Evolutionary conservation across 805 yeast species (phyloP).

Genomic region (Candida nemodendra): DNA sequence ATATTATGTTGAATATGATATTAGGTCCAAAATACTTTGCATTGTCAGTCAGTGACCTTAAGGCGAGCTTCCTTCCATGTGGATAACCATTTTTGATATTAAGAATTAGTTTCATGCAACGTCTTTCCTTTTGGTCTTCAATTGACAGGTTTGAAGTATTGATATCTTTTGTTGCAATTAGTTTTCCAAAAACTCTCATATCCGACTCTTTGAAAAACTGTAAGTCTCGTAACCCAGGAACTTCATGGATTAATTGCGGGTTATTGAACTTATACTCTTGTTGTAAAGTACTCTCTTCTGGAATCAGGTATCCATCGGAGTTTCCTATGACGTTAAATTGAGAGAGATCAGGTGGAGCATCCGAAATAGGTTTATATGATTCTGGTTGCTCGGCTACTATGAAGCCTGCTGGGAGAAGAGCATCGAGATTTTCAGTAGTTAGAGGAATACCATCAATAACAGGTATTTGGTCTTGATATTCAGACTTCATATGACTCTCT

Average conservation of each 20-base stretch:
- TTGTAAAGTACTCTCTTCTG: slow-evolving; percentile 42
- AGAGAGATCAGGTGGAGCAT: slow-evolving; percentile 19
- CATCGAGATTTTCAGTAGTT: slow-evolving; percentile 46
- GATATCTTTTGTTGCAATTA: slow-evolving; percentile 37
- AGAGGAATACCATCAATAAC: slow-evolving; percentile 37
- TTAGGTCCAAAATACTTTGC: slow-evolving; percentile 69
- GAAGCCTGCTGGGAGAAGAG: slow-evolving; percentile 54
- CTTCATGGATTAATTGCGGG: slow-evolving; percentile 46
- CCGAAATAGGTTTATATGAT: slow-evolving; percentile 37
- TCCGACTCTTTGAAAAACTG: slow-evolving; percentile 73
- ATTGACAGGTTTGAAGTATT: slow-evolving; percentile 37
- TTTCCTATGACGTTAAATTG: slow-evolving; percentile 19
- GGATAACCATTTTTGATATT: slow-evolving; percentile 80
- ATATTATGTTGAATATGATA: slow-evolving; percentile 61
- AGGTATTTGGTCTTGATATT: slow-evolving; percentile 18
- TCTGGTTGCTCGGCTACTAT: slow-evolving; percentile 43
- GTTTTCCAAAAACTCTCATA: slow-evolving; percentile 63
- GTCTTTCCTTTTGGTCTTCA: slow-evolving; percentile 58
- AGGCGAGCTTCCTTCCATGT: slow-evolving; percentile 60
- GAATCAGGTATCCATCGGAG: slow-evolving; percentile 47
- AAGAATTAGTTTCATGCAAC: slow-evolving; percentile 61
- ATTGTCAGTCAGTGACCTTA: slow-evolving; percentile 63
- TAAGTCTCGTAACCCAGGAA: slow-evolving; percentile 65
- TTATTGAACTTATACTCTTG: slow-evolving; percentile 28
- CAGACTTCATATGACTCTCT: not conserved